Evolutionary conservation across 2,329 filamentous ascomycete species (phyloP), one percentile per base, ranked within the genome.

Genomic region (Talaromyces sp.): DNA sequence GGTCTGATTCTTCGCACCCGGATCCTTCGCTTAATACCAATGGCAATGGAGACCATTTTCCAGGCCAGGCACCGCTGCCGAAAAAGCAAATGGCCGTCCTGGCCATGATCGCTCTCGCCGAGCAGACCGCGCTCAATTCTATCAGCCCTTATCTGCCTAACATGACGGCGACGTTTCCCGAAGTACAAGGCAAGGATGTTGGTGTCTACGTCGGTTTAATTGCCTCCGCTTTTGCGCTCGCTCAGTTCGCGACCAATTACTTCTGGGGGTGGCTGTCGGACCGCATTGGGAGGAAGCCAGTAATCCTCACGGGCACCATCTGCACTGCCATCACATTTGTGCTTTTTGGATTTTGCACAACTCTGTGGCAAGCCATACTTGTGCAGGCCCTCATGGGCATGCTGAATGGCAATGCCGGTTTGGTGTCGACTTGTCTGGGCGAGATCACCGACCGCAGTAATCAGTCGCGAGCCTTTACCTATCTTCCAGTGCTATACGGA

Each of bases 61-160:
- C 65, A 1, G 58, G 57, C 3, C 62, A 85, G 66, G 91, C 91
- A 1, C 93, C 93, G 0, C 78, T 99, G 19, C 95, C 95, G 0
- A 86, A 86, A 66, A 86, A 83, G 67, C 95, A 98, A 79, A 88
- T 99, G 63, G 83, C 87, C 5, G 85, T 98, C 13, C 81, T 99
- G 36, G 93, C 93, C 1, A 79, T 97, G 66, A 90, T 99, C 63
- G 93, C 93, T 7, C 82, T 99, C 25, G 90, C 91, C 59, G 95
- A 99, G 73, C 95, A 99, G 80, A 98, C 93, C 0, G 95, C 95
- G 0, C 84, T 99, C 71, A 99, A 99, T 75, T 96, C 92, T 25
- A 97, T 99, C 70, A 90, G 89, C 11, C 95, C 95, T 0, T 99
- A 99, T 75, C 85, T 99, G 1, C 95, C 95, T 0, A 86, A 92